Conservation (phyloP, 306 rosid genomes). For the Malus sylvestris region DNA sequence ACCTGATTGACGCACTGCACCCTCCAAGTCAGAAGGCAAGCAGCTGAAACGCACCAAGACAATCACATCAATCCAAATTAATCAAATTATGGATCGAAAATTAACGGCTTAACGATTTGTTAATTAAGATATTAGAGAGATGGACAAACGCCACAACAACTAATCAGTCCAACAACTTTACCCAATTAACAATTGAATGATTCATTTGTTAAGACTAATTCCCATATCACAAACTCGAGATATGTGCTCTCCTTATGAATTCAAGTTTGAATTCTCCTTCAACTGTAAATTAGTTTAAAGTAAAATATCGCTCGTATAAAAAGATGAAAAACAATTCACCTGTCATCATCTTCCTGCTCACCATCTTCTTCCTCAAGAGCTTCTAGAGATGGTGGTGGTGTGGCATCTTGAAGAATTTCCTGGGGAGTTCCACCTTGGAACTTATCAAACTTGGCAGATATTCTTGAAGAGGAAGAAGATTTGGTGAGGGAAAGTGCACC, state of each 20-base stretch:
- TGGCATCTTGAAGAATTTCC: conserved; percentile 22
- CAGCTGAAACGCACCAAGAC: conserved; percentile 51
- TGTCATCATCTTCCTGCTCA: conserved; percentile 60
- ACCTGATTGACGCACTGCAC: conserved; percentile 85
- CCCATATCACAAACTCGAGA: no score
- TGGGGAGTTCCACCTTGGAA: conserved; percentile 49
- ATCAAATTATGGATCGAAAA: no score
- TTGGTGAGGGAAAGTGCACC: conserved; percentile 23
- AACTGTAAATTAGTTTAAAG: background rate
- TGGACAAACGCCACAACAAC: no score
- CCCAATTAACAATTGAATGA: no score
- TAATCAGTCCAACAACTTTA: no score
- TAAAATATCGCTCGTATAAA: no score
- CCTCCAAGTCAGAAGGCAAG: conserved; percentile 89
- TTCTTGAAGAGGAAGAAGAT: conserved; percentile 26
- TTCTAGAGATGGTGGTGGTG: conserved; percentile 24
- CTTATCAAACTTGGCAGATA: conserved; percentile 75
- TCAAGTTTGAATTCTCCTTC: no score
- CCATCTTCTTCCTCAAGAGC: conserved; percentile 14
- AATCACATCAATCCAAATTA: conserved; percentile 7
- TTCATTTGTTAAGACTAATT: background rate
- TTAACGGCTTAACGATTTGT: no score
- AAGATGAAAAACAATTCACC: conserved; percentile 26
- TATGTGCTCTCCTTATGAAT: no score
- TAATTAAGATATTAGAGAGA: no score